Conservation (phyloP, 768 basidiomycete genomes). For the Hericium erinaceus region DNA sequence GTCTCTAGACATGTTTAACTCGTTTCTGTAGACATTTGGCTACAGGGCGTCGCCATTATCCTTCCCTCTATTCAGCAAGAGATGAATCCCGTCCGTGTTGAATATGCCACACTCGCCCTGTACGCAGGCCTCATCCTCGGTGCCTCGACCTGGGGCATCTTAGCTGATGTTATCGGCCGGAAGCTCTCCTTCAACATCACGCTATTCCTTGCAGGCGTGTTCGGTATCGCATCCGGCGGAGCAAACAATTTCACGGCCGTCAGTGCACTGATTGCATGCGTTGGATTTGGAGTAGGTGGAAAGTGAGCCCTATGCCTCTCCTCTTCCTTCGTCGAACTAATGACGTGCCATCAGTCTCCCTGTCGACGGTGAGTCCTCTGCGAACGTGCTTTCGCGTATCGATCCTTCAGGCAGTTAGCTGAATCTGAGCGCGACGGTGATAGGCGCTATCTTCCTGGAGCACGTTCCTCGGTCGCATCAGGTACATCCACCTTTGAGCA, state of each 20-base stretch:
- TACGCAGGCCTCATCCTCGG: slow-evolving; percentile 42
- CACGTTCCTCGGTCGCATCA: slow-evolving; percentile 35
- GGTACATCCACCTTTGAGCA: slow-evolving; percentile 12
- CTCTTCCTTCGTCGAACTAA: slow-evolving; percentile 13
- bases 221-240: slow-evolving; percentile 42
- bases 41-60: slow-evolving; percentile 39
- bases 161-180: slow-evolving; percentile 41
- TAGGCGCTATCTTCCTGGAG: slow-evolving; percentile 35
- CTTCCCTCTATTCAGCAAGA: slow-evolving; percentile 35
- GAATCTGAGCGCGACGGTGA: slow-evolving; percentile 5
- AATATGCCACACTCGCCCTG: slow-evolving; percentile 37
- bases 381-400: not conserved
- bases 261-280: slow-evolving; percentile 30
- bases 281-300: slow-evolving; percentile 44
- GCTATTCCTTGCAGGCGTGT: slow-evolving; percentile 32
- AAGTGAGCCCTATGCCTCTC: slow-evolving; percentile 28
- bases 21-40: slow-evolving; percentile 28
- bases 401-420: slow-evolving; percentile 1
- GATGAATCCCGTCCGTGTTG: slow-evolving; percentile 31
- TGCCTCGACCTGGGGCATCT: slow-evolving; percentile 38
- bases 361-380: not conserved
- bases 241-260: slow-evolving; percentile 37
- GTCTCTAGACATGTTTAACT: not conserved
- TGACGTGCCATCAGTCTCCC: not conserved
- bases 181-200: slow-evolving; percentile 36